Evolutionary conservation across 1,284 basidiomycete species (phyloP), one percentile per base, ranked within the genome.

Genomic region (Fomitopsis betulina): DNA sequence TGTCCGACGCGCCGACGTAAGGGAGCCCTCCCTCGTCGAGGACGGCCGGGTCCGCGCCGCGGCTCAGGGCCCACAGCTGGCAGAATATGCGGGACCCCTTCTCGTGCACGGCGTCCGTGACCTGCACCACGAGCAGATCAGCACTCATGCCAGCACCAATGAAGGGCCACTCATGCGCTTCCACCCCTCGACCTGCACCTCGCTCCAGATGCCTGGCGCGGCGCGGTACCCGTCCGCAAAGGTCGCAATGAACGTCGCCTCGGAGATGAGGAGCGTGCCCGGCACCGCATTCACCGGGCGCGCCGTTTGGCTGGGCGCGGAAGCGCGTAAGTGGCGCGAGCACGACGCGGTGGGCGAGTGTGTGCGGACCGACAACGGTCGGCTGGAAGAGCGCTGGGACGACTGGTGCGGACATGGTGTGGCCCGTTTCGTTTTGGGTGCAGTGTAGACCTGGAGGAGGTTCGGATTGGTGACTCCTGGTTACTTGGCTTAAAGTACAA

Each of bases 1-100:
- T 60, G 55, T 72, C 68, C 1, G 81, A 79, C 0, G 78, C 73
- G n/a, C 75, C 67, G 10, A 71, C 69, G 58, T 71, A 78, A 5
- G 56, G 53, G 32, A 56, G 62, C 40, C 38, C 53, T 49, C 63
- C 64, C 1, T 4, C 30, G 13, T 67, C 63, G 56, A 68, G 66
- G 17, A 69, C 69, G 32, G 65, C 60, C 2, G 69, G 66, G n/a
- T 66, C 53, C 15, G 76, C 75, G 4, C 73, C 70, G 0, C 79
- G 72, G 1, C 78, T 80, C 39, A 77, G 63, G 0, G 77, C 76
- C 79, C 79, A 81, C 0, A 82, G 67, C 63, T 85, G 81, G 32
- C 72, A 35, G 66, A 71, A 80, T 56, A 82, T 76, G 63, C 67
- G 71, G 0, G 75, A 77, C 3, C 72, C 76, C 56, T 66, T 70